phyloP scores from a whole-genome alignment of 2,329 filamentous ascomycete genomes.

The Pseudogymnoascus sp. region DNA sequence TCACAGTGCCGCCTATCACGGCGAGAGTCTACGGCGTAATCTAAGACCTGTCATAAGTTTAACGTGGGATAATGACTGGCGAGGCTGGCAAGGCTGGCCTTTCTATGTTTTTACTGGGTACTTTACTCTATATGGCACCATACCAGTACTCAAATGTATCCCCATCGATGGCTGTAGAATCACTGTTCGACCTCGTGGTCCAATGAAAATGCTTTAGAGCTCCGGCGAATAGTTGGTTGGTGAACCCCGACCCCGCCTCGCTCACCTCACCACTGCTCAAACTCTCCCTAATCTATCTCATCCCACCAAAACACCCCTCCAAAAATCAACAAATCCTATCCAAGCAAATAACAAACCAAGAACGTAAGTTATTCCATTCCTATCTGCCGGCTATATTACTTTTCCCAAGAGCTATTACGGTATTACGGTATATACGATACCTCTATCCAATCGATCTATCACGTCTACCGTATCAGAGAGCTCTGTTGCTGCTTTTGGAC shows the following conservation, averaged over 20 bases:
- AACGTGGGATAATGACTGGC: background rate
- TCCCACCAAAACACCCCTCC: slow-evolving; percentile 3
- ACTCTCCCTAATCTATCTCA: background rate
- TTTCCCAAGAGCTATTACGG: background rate
- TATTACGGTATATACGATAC: background rate
- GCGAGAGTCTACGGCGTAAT: background rate
- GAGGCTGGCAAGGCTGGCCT: background rate
- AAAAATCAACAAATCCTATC: slow-evolving; percentile 2
- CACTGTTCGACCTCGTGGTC: background rate
- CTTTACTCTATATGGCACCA: background rate
- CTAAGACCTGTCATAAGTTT: slow-evolving; percentile 3
- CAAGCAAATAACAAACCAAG: background rate
- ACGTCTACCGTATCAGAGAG: slow-evolving; percentile 18
- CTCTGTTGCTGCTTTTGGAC: slow-evolving; percentile 14
- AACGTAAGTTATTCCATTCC: background rate
- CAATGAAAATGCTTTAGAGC: background rate
- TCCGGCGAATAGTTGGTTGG: background rate
- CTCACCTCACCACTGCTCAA: background rate
- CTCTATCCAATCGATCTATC: background rate
- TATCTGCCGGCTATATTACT: slow-evolving; percentile 3
- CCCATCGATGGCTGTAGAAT: background rate
- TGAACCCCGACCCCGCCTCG: background rate
- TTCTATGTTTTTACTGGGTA: background rate
- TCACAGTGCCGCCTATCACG: background rate
- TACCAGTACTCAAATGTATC: background rate